phyloP scores from a whole-genome alignment of 2,329 filamentous ascomycete species.

The Pseudogymnoascus sp. region DNA sequence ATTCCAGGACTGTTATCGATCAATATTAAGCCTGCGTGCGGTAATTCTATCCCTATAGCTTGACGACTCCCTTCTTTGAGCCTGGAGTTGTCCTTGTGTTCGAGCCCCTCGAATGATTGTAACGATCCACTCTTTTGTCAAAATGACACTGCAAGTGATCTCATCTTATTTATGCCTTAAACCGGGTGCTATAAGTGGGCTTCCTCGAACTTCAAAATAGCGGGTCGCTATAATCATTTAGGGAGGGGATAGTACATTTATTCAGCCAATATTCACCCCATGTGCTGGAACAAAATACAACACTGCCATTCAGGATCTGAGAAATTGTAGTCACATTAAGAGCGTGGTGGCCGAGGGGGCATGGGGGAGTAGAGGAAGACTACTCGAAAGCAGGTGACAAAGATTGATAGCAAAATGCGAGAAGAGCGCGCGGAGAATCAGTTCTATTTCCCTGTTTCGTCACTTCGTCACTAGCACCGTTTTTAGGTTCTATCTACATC shows the following conservation, averaged over 20 bases:
- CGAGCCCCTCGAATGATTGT: no score
- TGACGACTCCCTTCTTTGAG: neutral
- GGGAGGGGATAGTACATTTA: no score
- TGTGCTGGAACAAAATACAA: neutral
- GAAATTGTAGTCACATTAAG: no score
- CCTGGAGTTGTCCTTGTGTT: neutral
- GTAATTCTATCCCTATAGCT: neutral
- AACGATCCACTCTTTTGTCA: no score
- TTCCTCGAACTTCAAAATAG: no score
- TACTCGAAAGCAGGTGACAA: neutral
- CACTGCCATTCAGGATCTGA: neutral
- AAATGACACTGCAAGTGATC: no score
- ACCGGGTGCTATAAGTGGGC: no score
- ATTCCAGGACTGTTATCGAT: neutral
- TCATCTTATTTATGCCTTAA: no score
- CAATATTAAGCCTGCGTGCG: no score
- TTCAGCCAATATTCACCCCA: no score
- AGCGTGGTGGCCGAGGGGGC: no score
- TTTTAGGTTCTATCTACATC: neutral
- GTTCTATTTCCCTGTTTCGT: neutral
- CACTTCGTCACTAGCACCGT: neutral
- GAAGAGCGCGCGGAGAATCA: neutral
- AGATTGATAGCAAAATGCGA: neutral
- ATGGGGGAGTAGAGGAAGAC: neutral
- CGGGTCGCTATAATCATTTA: no score